Evolutionary conservation across 306 rosid genomes (phyloP).

Genomic region (Quercus dentata): DNA sequence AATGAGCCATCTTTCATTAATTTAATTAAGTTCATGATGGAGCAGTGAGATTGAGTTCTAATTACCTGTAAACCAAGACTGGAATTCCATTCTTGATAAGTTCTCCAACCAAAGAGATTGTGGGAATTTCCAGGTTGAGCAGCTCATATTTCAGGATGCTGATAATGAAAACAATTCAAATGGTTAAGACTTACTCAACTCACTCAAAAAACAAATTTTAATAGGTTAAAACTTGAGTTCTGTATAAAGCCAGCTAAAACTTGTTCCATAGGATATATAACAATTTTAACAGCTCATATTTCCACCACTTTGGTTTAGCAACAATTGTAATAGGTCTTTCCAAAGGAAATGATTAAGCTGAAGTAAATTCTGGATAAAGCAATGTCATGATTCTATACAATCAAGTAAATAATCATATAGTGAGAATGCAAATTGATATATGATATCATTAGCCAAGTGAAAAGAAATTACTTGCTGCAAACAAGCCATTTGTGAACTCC

Average conservation of each 20-base stretch:
- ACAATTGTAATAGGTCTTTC: too few species aligned
- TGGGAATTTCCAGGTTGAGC: slow-evolving; percentile 73
- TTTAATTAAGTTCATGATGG: neutral
- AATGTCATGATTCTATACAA: too few species aligned
- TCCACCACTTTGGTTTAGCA: too few species aligned
- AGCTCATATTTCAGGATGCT: slow-evolving; percentile 73
- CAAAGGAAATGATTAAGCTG: too few species aligned
- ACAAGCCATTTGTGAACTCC: slow-evolving; percentile 76
- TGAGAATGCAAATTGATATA: neutral
- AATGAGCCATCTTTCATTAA: neutral
- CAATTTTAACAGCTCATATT: too few species aligned
- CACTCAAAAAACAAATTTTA: neutral
- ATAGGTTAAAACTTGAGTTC: neutral
- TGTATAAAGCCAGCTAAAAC: too few species aligned
- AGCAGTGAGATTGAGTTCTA: neutral
- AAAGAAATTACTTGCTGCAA: slow-evolving; percentile 76
- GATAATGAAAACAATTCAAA: neutral
- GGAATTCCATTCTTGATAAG: slow-evolving; percentile 70
- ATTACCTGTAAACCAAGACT: slow-evolving; percentile 84
- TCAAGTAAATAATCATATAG: too few species aligned
- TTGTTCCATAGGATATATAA: too few species aligned
- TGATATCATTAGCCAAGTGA: neutral
- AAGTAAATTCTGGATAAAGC: too few species aligned
- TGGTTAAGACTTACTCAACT: neutral
- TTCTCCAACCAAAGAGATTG: slow-evolving; percentile 66